A percentile compares a stretch with the other conserved stretches of the same genome.
phyloP scores from a whole-genome alignment of 1,284 basidiomycete genomes.

The Pseudomicrostroma phylloplanum region DNA sequence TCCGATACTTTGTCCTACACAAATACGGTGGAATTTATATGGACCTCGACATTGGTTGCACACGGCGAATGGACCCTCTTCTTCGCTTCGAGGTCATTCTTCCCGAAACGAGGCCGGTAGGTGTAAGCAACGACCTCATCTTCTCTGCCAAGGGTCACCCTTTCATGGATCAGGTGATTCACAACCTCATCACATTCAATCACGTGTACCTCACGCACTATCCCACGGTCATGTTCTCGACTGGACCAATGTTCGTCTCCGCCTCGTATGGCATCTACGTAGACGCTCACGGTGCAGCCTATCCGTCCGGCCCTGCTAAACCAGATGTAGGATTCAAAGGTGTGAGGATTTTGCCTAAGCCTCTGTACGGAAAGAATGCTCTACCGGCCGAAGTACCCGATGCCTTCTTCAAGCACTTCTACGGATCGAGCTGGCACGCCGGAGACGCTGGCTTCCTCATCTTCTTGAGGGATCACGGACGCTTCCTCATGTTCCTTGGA shows the following conservation, averaged over 20 bases:
- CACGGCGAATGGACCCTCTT: slow-evolving; percentile 80
- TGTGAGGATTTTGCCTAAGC: slow-evolving; percentile 77
- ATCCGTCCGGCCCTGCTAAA: slow-evolving; percentile 75
- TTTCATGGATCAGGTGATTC: slow-evolving; percentile 86
- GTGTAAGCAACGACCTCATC: slow-evolving; percentile 92
- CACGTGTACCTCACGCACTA: slow-evolving; percentile 90
- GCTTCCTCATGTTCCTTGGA: slow-evolving; percentile 31
- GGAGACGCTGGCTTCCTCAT: slow-evolving; percentile 51
- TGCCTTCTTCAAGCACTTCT: slow-evolving; percentile 80
- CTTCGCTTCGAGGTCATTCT: slow-evolving; percentile 82
- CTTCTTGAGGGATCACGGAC: slow-evolving; percentile 43
- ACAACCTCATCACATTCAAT: slow-evolving; percentile 83
- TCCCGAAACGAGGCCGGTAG: slow-evolving; percentile 82
- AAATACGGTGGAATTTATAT: slow-evolving; percentile 89
- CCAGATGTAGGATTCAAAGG: slow-evolving; percentile 58
- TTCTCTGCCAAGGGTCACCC: slow-evolving; percentile 77
- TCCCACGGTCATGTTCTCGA: slow-evolving; percentile 99
- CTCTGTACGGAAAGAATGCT: slow-evolving; percentile 93
- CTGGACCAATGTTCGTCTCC: slow-evolving; percentile 60
- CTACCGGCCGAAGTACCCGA: slow-evolving; percentile 74
- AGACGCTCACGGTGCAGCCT: slow-evolving; percentile 75
- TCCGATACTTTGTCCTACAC: slow-evolving; percentile 95
- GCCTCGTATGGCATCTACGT: slow-evolving; percentile 43
- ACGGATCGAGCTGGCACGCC: slow-evolving; percentile 81
- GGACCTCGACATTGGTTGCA: slow-evolving; percentile 93